Evolutionary conservation across 1,139 yeast genomes (phyloP).

Genomic region (Zhuliangozyma blackwelliae): DNA sequence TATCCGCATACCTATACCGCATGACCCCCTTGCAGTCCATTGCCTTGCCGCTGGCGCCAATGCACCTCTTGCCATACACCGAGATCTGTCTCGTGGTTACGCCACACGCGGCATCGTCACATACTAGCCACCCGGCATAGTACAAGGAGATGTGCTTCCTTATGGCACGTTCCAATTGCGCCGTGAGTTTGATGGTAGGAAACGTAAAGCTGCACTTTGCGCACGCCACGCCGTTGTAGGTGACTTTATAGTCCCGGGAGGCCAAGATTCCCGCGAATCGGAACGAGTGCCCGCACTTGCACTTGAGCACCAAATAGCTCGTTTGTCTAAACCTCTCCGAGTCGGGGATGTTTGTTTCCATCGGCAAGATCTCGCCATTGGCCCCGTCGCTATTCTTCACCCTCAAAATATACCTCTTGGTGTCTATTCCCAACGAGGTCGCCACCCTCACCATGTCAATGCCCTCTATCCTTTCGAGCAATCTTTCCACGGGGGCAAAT

Average conservation of each 20-base stretch:
- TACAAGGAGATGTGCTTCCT: conserved; percentile 69
- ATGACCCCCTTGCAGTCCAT: conserved; percentile 81
- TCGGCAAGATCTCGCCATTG: conserved; percentile 57
- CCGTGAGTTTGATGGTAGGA: conserved; percentile 50
- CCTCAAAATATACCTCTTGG: conserved; percentile 55
- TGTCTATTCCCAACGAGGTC: conserved; percentile 70
- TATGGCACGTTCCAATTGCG: conserved; percentile 71
- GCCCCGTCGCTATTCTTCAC: conserved; percentile 33
- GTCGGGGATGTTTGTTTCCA: conserved; percentile 80
- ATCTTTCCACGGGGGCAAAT: conserved; percentile 85
- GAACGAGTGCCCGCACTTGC: conserved; percentile 62
- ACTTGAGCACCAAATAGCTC: conserved; percentile 50
- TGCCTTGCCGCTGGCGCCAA: conserved; percentile 58
- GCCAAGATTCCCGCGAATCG: conserved; percentile 71
- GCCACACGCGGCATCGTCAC: conserved; percentile 86
- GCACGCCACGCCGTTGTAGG: conserved; percentile 72
- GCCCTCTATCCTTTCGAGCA: conserved; percentile 83
- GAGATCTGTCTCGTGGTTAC: conserved; percentile 78
- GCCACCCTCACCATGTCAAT: conserved; percentile 80
- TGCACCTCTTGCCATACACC: conserved; percentile 85
- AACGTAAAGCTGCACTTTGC: conserved; percentile 52
- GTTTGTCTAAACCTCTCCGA: conserved; percentile 74
- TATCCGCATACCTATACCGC: conserved; percentile 73
- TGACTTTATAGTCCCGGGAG: conserved; percentile 54
- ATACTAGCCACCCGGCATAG: conserved; percentile 79